Base-by-base conservation (phyloP, 1,284 basidiomycete species). In the Trametes versicolor region DNA sequence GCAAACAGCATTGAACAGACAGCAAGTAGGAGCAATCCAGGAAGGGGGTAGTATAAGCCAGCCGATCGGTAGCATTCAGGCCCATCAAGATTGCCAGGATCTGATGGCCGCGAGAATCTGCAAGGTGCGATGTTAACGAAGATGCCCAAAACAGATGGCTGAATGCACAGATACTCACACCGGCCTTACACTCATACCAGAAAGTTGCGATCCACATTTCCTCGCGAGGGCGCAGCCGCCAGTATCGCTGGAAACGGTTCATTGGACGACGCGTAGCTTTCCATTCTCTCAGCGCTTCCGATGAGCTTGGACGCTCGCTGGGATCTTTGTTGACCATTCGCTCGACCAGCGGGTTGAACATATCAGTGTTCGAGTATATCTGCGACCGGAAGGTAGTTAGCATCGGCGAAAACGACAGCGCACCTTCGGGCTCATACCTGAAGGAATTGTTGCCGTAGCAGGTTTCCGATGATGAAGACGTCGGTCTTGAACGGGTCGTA, bases 401-500 rank as follows among this genome's bases (percentile, higher is more conserved):
- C 19, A 39, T 39, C 12, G 37, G 37, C 37, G 37, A 39, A 12
- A 12, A 2, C 37, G 12, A 39, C 34, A 36, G 6, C n/a, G n/a
- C n/a, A n/a, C n/a, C n/a, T n/a, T n/a, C n/a, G n/a, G 43, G 43
- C 10, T 4, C 45, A 27, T 15, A 25, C 23, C 4, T 12, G 2
- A 27, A 4, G 19, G 25, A 48, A 25, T 4, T 12, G 12, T 6
- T 34, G 8, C 6, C 39, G 43, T 0, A 61, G 27, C 6, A 62
- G 23, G 23, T 58, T 58, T n/a, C 56, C 62, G 15, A 63, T 29
- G 4, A 58, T 12, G 23, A 58, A 63, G 2, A 63, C 43, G 37
- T 77, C 75, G 1, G 72, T 59, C 51, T 72, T 69, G 65, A 75
- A 76, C 0, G 76, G 71, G 52, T 76, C 72, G 58, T 76, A 75